These are phyloP conservation scores for Baorangia bicolor DNA, from an alignment of 768 basidiomycete genomes.

Conservation along the genomic window DNA sequence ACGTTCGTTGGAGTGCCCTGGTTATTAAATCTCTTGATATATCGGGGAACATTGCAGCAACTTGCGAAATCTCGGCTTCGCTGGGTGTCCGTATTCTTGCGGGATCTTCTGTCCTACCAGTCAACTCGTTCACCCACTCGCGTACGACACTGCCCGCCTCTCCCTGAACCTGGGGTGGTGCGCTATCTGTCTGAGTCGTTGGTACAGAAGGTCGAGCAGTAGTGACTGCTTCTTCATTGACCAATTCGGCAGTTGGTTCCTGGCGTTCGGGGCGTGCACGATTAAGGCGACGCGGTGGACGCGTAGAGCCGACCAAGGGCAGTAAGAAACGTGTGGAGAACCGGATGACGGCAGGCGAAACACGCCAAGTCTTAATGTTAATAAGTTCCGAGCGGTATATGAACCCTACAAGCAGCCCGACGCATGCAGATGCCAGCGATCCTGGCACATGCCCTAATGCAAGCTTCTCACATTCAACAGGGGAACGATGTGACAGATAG, in stretches of 20 bases:
- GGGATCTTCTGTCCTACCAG: constrained; percentile 57
- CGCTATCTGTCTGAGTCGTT: constrained; percentile 21
- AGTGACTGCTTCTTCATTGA: constrained; percentile 61
- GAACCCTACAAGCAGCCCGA: constrained; percentile 71
- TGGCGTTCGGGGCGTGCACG: constrained; percentile 67
- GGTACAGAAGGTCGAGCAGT: constrained; percentile 48
- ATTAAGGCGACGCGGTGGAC: constrained; percentile 63
- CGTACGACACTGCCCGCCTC: constrained; percentile 51
- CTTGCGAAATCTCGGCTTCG: constrained; percentile 71
- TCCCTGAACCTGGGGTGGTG: constrained; percentile 20
- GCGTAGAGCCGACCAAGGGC: constrained; percentile 66
- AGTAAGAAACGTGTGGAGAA: constrained; percentile 57
- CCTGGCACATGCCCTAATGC: constrained; percentile 65
- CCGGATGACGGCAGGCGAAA: constrained; percentile 57
- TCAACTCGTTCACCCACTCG: constrained; percentile 80
- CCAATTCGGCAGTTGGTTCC: constrained; percentile 18
- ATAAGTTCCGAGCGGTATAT: constrained; percentile 83
- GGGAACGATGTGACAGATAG: background rate
- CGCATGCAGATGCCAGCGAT: constrained; percentile 56
- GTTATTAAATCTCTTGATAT: constrained; percentile 70
- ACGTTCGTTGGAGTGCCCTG: constrained; percentile 82
- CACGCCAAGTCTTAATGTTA: constrained; percentile 74
- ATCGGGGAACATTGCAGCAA: constrained; percentile 84
- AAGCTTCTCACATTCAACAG: constrained; percentile 46
- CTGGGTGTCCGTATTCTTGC: constrained; percentile 67